Conservation (phyloP, 768 basidiomycete species). For the Lentinus brumalis region DNA sequence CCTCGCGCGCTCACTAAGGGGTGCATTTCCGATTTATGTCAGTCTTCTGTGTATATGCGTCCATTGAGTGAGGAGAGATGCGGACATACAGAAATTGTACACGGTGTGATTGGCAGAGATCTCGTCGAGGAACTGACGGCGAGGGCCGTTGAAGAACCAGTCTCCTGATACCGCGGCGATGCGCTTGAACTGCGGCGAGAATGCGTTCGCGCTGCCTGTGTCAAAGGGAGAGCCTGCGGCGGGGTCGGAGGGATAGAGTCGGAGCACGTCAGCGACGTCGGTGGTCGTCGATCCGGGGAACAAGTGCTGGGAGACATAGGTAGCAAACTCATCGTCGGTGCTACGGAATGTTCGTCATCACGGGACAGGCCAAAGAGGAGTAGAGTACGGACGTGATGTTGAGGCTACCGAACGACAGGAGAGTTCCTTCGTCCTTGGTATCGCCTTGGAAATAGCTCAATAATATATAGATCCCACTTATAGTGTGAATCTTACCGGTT, state of each 20-base stretch:
- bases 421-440: constrained; percentile 59
- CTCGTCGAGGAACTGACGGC: constrained; percentile 28
- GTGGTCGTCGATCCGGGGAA: constrained; percentile 22
- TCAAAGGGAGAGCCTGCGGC: constrained; percentile 54
- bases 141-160: constrained; percentile 28
- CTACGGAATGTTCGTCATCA: constrained; percentile 10
- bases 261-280: constrained; percentile 19
- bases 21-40: too few relatives aligned
- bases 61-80: not conserved
- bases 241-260: constrained; percentile 33
- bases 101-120: constrained; percentile 20
- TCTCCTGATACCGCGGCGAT: constrained; percentile 33
- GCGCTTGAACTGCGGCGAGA: constrained; percentile 44
- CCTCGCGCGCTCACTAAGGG: constrained; percentile 15
- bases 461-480: not conserved
- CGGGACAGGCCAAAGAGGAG: not conserved
- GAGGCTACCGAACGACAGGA: constrained; percentile 30
- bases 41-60: not conserved
- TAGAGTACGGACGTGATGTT: constrained; percentile 31
- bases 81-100: constrained; percentile 22
- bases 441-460: not conserved
- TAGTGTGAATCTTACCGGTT: constrained; percentile 35
- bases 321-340: constrained; percentile 24
- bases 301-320: constrained; percentile 22
- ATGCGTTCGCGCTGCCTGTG: constrained; percentile 45